Base-by-base conservation (phyloP, 805 yeast genomes). In the Myxozyma kluyveri region DNA sequence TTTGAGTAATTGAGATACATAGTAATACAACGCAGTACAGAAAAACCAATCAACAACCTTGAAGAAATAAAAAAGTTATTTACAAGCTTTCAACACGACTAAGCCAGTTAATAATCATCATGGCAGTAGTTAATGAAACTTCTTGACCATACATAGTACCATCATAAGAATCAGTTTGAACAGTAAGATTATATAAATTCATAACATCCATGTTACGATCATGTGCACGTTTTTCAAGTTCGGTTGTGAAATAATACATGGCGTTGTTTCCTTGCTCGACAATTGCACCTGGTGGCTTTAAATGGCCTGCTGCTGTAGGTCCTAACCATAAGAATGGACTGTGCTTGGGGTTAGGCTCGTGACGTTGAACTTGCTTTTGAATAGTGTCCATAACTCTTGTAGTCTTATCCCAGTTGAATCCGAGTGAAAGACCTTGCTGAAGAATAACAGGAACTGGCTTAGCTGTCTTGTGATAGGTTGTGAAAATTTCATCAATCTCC, bases 221-320 rank as follows among this genome's bases (percentile, higher is more conserved):
- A 12, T 19, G 42, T 4, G 60, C 60, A 21, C 60, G 60, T 40
- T 53, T 56, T 31, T 37, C 42, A 27, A 56, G 45, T 35, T 56
- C 60, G 23, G 47, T 48, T 14, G 45, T 35, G 41, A 56, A 56
- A 27, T 56, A 57, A 32, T 51, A 42, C 21, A 56, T 31, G 12
- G 60, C 60, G 35, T 54, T 54, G 50, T 56, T 54, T 24, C 60
- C 60, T 36, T 56, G 60, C 42, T 56, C 60, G 49, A 56, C 53
- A 21, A 56, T 56, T 10, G 58, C 60, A 22, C 60, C 60, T 12
- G 60, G 60, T 3, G 60, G 60, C 38, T 56, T 56, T 21, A 54
- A 44, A 26, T 56, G 60, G n/a, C 60, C 60, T 22, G 60, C 60
- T 17, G 60, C 36, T 14, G 59, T 41, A 12, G 60, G 58, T 10